Base-by-base conservation (phyloP, 768 basidiomycete genomes). In the Boletus pseudo-olivaceus region DNA sequence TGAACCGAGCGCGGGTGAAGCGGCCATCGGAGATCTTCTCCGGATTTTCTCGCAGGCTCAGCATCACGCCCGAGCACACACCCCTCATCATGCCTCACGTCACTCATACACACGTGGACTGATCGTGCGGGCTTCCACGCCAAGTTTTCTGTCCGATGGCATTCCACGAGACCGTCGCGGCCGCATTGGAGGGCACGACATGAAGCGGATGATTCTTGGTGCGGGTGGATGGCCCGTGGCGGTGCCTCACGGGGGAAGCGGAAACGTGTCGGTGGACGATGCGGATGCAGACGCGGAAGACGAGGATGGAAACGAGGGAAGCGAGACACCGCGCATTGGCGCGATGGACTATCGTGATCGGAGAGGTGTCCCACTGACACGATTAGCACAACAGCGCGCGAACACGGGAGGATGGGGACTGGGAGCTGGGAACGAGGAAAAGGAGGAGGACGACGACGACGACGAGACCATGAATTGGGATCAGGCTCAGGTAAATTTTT, bases 131-230 rank as follows among this genome's bases (percentile, higher is more conserved):
- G 57, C 71, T 20, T 47, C 66, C 53, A 60, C 85, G 0, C 84
- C 85, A 0, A 86, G 81, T 42, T 91, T 92, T 73, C 73, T 90
- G 26, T 84, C 85, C 6, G 87, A 82, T 3, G 86, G 84, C 7
- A 72, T 81, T 11, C 90, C 91, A 23, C 79, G 90, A 48, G 91
- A 93, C 67, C 76, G 90, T 23, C 77, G 90, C 34, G 90, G 90
- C 11, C 80, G 90, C 20, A 84, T 92, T 53, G 87, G 83, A 19
- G 74, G 69, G 12, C 55, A 58, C 9, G 70, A 70, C 27, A 43
- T 67, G 53, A 67, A 60, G 43, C 56, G 54, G 43, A 61, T 71
- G 61, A 64, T 73, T 27, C 49, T 68, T n/a, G 61, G 51, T 15
- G 69, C 69, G 6, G 67, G 63, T 3, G 64, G 69, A 29, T 62